These are phyloP conservation scores for Acacia pycnantha DNA, from an alignment of 331 rosid genomes.

Conservation along the genomic window DNA sequence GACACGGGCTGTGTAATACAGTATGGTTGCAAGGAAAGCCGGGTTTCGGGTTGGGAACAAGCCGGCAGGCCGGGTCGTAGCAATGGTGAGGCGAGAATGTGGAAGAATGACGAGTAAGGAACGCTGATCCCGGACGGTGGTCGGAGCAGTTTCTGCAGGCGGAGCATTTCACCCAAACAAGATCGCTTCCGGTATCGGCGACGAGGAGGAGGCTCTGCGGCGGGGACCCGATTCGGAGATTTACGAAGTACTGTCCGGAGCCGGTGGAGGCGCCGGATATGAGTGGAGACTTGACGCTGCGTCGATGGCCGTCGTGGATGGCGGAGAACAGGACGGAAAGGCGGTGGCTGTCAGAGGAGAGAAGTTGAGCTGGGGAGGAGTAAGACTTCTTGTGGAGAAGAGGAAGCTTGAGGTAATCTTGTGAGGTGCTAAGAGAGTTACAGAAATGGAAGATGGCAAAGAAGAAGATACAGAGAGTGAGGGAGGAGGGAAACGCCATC, in stretches of 20 bases:
- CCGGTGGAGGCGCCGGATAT: constrained; percentile 71
- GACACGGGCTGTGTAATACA: constrained; percentile 63
- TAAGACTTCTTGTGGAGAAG: constrained; percentile 42
- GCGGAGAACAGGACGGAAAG: constrained; percentile 45
- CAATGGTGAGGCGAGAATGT: constrained; percentile 68
- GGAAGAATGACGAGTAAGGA: constrained; percentile 60
- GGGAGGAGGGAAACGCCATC: constrained; percentile 28
- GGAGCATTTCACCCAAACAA: constrained; percentile 78
- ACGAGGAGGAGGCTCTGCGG: constrained; percentile 70
- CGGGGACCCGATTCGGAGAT: constrained; percentile 62
- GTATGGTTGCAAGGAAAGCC: constrained; percentile 38
- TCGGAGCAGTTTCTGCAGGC: constrained; percentile 55
- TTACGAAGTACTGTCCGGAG: constrained; percentile 75
- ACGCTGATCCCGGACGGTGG: constrained; percentile 41
- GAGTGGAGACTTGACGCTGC: constrained; percentile 38
- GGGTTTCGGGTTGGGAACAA: constrained; percentile 48
- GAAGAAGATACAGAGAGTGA: neutral
- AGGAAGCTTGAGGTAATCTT: constrained; percentile 44
- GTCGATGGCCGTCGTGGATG: constrained; percentile 27
- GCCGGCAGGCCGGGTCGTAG: constrained; percentile 49
- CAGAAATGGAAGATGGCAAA: neutral
- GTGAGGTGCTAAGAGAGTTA: constrained; percentile 18
- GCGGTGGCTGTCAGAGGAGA: constrained; percentile 56
- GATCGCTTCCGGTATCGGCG: constrained; percentile 78
- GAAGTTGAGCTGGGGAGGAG: constrained; percentile 45